Evolutionary conservation across 768 basidiomycete species (phyloP).

Genomic region (Hygrocybe coccinea): DNA sequence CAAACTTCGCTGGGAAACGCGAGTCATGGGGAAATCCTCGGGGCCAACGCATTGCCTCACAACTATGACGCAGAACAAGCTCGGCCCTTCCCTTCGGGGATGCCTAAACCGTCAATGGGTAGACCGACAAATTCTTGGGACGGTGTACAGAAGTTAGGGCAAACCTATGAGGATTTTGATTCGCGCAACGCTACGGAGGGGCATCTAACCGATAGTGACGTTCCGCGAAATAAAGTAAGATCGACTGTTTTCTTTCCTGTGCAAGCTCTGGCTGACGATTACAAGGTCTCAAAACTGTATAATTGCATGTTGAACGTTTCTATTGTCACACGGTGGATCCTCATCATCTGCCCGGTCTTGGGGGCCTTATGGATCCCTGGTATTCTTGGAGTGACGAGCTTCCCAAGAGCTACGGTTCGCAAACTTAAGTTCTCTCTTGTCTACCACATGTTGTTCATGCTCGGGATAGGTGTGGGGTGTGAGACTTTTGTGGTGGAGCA

Average conservation of each 20-base stretch:
- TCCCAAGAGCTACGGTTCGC: slow-evolving; percentile 8
- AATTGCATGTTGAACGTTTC: slow-evolving; percentile 71
- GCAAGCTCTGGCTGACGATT: background rate
- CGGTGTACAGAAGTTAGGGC: slow-evolving; percentile 47
- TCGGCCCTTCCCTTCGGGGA: too few species aligned
- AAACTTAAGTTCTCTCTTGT: background rate
- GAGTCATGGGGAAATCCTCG: too few species aligned
- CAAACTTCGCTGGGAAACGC: too few species aligned
- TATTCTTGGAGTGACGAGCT: slow-evolving; percentile 45
- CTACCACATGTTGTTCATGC: slow-evolving; percentile 1
- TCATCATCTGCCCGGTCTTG: slow-evolving; percentile 74
- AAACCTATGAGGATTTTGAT: slow-evolving; percentile 56
- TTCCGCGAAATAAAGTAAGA: slow-evolving; percentile 51
- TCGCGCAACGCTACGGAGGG: slow-evolving; percentile 46
- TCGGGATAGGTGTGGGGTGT: slow-evolving; percentile 51
- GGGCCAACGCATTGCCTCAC: too few species aligned
- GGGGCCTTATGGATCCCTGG: slow-evolving; percentile 68
- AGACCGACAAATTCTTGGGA: slow-evolving; percentile 41
- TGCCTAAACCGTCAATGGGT: background rate
- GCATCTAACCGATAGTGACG: slow-evolving; percentile 57
- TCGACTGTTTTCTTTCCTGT: background rate
- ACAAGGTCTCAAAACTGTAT: slow-evolving; percentile 46
- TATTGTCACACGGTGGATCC: slow-evolving; percentile 72
- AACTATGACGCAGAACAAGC: too few species aligned
- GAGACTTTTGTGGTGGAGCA: slow-evolving; percentile 70